Percentiles rank a stretch among this genome's conserved stretches.
phyloP scores from a whole-genome alignment of 1,139 yeast species.

The Suhomyces bolitotheri region DNA sequence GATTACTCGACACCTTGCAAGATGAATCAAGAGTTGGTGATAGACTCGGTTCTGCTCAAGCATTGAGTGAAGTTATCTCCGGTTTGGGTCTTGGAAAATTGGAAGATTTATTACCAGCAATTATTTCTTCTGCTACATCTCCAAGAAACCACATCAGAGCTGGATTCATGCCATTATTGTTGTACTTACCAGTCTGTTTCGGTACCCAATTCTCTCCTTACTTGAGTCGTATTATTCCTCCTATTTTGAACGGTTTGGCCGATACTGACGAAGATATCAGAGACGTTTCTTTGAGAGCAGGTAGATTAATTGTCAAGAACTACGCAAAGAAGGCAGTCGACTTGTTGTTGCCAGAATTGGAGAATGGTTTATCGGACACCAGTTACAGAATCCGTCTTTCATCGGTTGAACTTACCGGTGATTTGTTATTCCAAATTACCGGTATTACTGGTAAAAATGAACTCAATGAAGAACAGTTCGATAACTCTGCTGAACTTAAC shows the following conservation, averaged over 20 bases:
- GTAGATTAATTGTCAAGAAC: constrained; percentile 85
- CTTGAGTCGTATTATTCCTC: constrained; percentile 80
- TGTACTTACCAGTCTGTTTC: constrained; percentile 91
- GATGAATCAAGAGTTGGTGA: constrained; percentile 88
- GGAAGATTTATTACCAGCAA: constrained; percentile 83
- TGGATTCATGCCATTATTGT: constrained; percentile 87
- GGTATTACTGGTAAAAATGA: constrained; percentile 79
- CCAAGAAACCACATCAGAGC: constrained; percentile 75
- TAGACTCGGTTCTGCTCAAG: constrained; percentile 96
- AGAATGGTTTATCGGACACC: constrained; percentile 79
- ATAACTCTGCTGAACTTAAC: constrained; percentile 60
- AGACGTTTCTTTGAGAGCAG: constrained; percentile 89
- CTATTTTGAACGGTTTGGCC: constrained; percentile 88
- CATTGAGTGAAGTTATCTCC: constrained; percentile 86
- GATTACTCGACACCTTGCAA: constrained; percentile 71
- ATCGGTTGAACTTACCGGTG: constrained; percentile 97
- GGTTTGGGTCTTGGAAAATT: constrained; percentile 87
- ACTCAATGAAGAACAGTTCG: constrained; percentile 61
- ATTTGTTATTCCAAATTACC: constrained; percentile 87
- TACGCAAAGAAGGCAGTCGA: constrained; percentile 95
- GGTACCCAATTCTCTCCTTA: constrained; percentile 93
- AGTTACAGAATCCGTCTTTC: constrained; percentile 88
- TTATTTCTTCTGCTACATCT: constrained; percentile 71
- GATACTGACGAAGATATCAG: constrained; percentile 84
- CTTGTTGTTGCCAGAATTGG: constrained; percentile 88